phyloP scores from a whole-genome alignment of 2,329 filamentous ascomycete species.

The Parascedosporium putredinis region DNA sequence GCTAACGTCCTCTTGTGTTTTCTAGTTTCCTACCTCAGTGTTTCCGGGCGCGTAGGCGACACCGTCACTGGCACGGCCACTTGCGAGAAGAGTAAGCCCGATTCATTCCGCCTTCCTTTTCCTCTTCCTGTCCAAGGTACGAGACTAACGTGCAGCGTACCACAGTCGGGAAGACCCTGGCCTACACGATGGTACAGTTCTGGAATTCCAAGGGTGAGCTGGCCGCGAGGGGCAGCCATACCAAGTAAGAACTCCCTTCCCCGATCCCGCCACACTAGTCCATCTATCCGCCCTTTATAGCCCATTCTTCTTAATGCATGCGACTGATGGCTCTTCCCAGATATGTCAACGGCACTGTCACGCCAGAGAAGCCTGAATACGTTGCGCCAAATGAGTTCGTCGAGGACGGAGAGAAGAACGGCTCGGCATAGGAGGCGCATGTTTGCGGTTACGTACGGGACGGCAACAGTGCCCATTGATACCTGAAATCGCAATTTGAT shows the following conservation, averaged over 20 bases:
- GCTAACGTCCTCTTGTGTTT: not conserved
- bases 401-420: slow-evolving; percentile 25
- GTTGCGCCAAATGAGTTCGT: slow-evolving; percentile 24
- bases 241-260: slow-evolving; percentile 37
- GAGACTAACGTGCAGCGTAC: too few species aligned
- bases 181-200: slow-evolving; percentile 51
- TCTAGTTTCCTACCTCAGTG: slow-evolving; percentile 51
- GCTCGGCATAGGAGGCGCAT: too few species aligned
- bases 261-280: too few species aligned
- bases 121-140: not conserved
- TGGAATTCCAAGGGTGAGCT: slow-evolving; percentile 48
- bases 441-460: too few species aligned
- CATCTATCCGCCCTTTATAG: too few species aligned
- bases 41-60: slow-evolving; percentile 47
- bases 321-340: slow-evolving; percentile 18
- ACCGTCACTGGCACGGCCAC: slow-evolving; percentile 43
- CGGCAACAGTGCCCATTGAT: too few species aligned
- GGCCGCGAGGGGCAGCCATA: slow-evolving; percentile 53
- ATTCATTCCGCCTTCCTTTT: not conserved
- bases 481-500: too few species aligned
- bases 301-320: too few species aligned
- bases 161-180: slow-evolving; percentile 57
- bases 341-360: slow-evolving; percentile 30
- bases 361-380: slow-evolving; percentile 22
- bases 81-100: slow-evolving; percentile 50